Percentiles rank a stretch among this genome's conserved stretches.
These are phyloP conservation scores for Clarireedia paspali DNA, from an alignment of 2,329 filamentous ascomycete species.

Conservation along the genomic window DNA sequence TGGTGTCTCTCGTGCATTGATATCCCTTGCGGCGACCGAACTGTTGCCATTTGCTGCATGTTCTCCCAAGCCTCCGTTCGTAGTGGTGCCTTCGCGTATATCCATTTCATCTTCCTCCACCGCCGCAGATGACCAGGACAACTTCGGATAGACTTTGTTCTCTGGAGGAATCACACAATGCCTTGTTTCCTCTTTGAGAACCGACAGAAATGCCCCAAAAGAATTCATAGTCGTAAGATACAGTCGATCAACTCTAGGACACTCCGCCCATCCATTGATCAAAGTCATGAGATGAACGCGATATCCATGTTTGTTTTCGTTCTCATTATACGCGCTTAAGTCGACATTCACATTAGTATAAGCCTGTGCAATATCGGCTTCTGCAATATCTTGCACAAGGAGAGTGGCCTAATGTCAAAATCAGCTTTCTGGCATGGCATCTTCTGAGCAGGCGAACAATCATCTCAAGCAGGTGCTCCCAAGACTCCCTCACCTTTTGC, in stretches of 20 bases:
- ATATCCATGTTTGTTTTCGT: neutral
- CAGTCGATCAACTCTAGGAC: neutral
- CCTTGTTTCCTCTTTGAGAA: conserved; percentile 16
- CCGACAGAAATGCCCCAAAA: conserved; percentile 11
- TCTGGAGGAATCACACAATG: conserved; percentile 15
- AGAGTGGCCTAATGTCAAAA: neutral
- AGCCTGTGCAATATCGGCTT: neutral
- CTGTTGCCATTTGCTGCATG: neutral
- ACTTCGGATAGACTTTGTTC: neutral
- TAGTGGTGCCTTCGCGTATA: neutral
- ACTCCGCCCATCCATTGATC: neutral
- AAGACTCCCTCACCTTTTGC: neutral
- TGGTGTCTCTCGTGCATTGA: neutral
- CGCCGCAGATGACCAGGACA: neutral
- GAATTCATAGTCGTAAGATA: conserved; percentile 11
- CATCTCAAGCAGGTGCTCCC: no score
- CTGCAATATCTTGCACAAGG: neutral
- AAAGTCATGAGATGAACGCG: neutral
- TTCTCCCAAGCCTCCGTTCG: neutral
- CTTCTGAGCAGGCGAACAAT: no score
- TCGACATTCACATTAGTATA: neutral
- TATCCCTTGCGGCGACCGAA: neutral
- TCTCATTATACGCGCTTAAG: neutral
- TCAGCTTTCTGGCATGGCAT: no score
- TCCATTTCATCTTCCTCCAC: neutral